Base-by-base conservation (phyloP, 2,329 filamentous ascomycete genomes). In the Ceratocystis alfenasii region DNA sequence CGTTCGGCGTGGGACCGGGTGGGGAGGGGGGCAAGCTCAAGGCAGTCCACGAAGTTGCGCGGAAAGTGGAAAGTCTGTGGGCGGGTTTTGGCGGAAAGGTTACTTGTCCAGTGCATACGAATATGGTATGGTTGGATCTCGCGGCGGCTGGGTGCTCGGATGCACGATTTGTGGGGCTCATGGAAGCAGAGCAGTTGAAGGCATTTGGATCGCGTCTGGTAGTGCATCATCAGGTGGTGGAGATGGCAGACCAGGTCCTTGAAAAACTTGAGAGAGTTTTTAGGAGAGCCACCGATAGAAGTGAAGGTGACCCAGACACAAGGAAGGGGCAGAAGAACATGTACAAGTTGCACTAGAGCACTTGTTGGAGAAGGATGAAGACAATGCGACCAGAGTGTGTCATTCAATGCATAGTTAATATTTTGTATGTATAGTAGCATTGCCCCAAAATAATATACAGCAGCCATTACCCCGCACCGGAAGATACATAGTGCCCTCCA, bases 61-160 rank as follows among this genome's bases (percentile, higher is more conserved):
- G 80, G 72, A 78, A 76, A 70, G 76, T 87, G 53, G 89, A 87
- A 80, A 78, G 78, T n/a, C 74, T 88, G 69, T 95, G 90, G 90
- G 81, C 78, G 4, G 76, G 76, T 17, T 78, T 86, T 63, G 90
- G 90, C 3, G 90, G 90, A 1, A 83, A 82, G 74, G 75, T 90
- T 66, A 75, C 80, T 22, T 79, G 86, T 67, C 87, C 88, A 0
- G 86, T 88, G 1, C 86, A 95, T 72, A 95, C 90, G n/a, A 95
- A 95, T 76, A 95, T 95, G 89, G 84, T 90, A 44, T 95, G 89
- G 90, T 72, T 95, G 67, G 87, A 95, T 73, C 77, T 94, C 17
- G 81, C 84, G 36, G 80, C 80, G 0, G 81, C 83, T 10, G 82
- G 83, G 1, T 77, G 79, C 68, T 72, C 73, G 15, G 68, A 63